Percentiles rank a stretch among this genome's conserved stretches.
phyloP scores from a whole-genome alignment of 1,284 basidiomycete species.

The Pascua guehoae region DNA sequence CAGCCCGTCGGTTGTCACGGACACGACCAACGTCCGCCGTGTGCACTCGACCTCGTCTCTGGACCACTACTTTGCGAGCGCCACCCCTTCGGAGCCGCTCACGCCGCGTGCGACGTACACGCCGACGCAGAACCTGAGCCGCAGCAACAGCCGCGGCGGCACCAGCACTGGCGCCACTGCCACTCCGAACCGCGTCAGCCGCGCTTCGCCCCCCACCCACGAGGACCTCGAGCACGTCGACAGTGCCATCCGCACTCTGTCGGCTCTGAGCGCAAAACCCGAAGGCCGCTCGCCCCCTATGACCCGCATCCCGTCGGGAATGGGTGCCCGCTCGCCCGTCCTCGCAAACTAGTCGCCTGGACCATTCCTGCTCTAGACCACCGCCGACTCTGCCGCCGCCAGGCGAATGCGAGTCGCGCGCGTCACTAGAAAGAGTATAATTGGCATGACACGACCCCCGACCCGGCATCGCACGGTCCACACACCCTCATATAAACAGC shows the following conservation, averaged over 20 bases:
- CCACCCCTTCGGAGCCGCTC: constrained; percentile 10
- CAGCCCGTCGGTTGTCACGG: constrained; percentile 3
- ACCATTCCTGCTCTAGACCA: no score
- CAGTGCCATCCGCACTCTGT: constrained; percentile 18
- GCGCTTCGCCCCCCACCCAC: constrained; percentile 12
- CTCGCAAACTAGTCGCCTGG: constrained; percentile 6
- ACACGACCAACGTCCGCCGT: constrained; percentile 5
- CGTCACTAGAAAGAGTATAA: no score
- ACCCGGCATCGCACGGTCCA: no score
- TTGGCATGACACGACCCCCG: no score
- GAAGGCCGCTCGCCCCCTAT: constrained; percentile 3
- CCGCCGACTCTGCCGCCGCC: no score
- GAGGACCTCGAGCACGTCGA: constrained; percentile 25
- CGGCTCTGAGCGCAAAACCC: constrained; percentile 7
- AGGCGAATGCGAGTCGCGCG: no score
- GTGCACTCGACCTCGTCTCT: constrained; percentile 36
- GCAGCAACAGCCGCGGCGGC: constrained; percentile 5
- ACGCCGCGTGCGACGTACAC: constrained; percentile 16
- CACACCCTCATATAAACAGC: no score
- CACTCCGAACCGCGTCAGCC: constrained; percentile 4
- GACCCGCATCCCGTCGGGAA: constrained; percentile 4
- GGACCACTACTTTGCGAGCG: constrained; percentile 38
- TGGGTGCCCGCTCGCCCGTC: constrained; percentile 1
- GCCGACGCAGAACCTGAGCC: constrained; percentile 8
- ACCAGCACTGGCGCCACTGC: constrained; percentile 1